Conservation (phyloP, 108 stramenopile species). For the Pseudonitzschia pungens region DNA sequence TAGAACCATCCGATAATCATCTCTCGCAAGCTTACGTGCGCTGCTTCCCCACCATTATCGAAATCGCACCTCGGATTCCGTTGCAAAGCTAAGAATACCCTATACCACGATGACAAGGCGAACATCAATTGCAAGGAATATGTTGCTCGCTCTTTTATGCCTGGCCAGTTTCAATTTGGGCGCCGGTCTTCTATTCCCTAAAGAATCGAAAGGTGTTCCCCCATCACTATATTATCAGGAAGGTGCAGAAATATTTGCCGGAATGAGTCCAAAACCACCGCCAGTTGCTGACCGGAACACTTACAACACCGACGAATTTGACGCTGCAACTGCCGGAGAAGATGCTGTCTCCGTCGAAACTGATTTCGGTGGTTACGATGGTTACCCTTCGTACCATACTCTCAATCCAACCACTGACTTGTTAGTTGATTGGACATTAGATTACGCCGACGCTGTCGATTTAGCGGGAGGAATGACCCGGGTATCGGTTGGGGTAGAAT, state of each 20-base stretch:
- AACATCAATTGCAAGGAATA: not conserved
- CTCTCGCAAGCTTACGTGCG: no score
- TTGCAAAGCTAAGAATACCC: not conserved
- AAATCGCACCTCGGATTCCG: no score
- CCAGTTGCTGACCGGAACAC: not conserved
- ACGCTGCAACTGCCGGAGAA: not conserved
- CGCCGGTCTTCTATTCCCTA: not conserved
- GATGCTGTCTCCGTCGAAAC: not conserved
- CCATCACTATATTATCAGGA: slow-evolving; percentile 10
- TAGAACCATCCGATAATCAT: no score
- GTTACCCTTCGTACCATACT: slow-evolving; percentile 16
- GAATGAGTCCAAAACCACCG: not conserved
- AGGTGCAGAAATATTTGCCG: not conserved
- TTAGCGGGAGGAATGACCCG: slow-evolving; percentile 38
- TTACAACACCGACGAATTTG: not conserved
- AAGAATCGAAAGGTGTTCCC: not conserved
- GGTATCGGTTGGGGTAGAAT: slow-evolving; percentile 25
- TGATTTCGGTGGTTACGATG: not conserved
- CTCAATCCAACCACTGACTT: slow-evolving; percentile 19
- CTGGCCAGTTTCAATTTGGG: not conserved
- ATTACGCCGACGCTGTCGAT: slow-evolving; percentile 28
- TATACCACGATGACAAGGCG: not conserved
- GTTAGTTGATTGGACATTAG: slow-evolving; percentile 24
- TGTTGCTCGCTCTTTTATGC: not conserved
- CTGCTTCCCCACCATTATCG: no score